phyloP scores from a whole-genome alignment of 331 rosid genomes.

The Malus hybrid region DNA sequence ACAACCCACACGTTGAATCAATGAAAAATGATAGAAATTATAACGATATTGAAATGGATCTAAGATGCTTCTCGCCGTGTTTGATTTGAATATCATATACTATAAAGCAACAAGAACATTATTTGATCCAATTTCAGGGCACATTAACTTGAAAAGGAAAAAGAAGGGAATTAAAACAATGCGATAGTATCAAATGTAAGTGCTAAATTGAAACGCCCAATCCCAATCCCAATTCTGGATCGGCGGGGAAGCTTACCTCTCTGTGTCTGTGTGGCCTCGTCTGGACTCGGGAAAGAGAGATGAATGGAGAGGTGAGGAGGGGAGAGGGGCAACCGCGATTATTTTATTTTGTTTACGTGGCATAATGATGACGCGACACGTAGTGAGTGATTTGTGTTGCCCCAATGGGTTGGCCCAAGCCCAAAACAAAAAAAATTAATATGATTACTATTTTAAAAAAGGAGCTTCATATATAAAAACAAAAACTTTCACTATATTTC shows the following conservation, averaged over 20 bases:
- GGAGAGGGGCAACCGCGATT: neutral
- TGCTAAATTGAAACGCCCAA: neutral
- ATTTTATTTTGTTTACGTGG: neutral
- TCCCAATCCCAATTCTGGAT: neutral
- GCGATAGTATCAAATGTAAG: neutral
- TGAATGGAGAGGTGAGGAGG: neutral
- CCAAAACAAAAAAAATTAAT: neutral
- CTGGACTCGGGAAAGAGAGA: conserved; percentile 1
- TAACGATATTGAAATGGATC: too few relatives aligned
- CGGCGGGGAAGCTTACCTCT: neutral
- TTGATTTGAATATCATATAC: too few relatives aligned
- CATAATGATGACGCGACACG: neutral
- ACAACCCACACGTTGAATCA: too few relatives aligned
- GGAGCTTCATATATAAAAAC: too few relatives aligned
- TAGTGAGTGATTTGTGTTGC: neutral
- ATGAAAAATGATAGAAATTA: too few relatives aligned
- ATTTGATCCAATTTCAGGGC: too few relatives aligned
- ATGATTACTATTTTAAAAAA: too few relatives aligned
- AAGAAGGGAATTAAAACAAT: neutral
- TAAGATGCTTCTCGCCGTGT: too few relatives aligned
- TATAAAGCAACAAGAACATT: too few relatives aligned
- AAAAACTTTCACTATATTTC: too few relatives aligned
- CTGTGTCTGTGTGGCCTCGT: conserved; percentile 1
- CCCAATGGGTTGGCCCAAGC: neutral
- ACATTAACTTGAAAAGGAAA: too few relatives aligned